phyloP scores from a whole-genome alignment of 805 yeast genomes.

The Ogataea degrootiae region DNA sequence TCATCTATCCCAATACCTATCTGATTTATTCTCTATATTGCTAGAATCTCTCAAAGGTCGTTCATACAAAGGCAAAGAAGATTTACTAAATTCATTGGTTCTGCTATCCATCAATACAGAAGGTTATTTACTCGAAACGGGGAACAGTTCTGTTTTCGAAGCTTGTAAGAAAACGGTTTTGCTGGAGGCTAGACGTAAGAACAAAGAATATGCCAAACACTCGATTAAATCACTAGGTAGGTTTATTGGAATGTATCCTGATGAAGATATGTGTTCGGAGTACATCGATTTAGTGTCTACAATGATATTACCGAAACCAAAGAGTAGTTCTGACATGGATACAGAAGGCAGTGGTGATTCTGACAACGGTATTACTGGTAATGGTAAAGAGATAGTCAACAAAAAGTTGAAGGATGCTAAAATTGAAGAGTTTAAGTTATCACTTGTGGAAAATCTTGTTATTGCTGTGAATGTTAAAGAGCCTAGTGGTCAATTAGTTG shows the following conservation, averaged over 20 bases:
- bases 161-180: conserved; percentile 41
- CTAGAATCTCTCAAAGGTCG: conserved; percentile 67
- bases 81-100: conserved; percentile 65
- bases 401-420: conserved; percentile 17
- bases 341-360: conserved; percentile 23
- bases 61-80: conserved; percentile 86
- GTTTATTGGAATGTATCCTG: conserved; percentile 32
- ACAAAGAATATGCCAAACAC: conserved; percentile 55
- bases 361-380: conserved; percentile 33
- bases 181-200: conserved; percentile 63
- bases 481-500: conserved; percentile 34
- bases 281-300: conserved; percentile 33
- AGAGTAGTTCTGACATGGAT: conserved; percentile 34
- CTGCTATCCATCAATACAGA: conserved; percentile 46
- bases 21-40: conserved; percentile 47
- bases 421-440: conserved; percentile 14
- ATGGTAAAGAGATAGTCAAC: conserved; percentile 16
- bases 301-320: conserved; percentile 17
- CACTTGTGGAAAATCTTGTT: conserved; percentile 9
- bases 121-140: conserved; percentile 25
- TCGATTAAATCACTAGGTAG: conserved; percentile 50
- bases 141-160: conserved; percentile 28
- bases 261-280: conserved; percentile 31
- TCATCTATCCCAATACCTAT: conserved; percentile 13
- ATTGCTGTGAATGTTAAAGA: conserved; percentile 42